Evolutionary conservation across 2,329 filamentous ascomycete genomes (phyloP), one percentile per base, ranked within the genome.

Genomic region (Cladophialophora exuberans): DNA sequence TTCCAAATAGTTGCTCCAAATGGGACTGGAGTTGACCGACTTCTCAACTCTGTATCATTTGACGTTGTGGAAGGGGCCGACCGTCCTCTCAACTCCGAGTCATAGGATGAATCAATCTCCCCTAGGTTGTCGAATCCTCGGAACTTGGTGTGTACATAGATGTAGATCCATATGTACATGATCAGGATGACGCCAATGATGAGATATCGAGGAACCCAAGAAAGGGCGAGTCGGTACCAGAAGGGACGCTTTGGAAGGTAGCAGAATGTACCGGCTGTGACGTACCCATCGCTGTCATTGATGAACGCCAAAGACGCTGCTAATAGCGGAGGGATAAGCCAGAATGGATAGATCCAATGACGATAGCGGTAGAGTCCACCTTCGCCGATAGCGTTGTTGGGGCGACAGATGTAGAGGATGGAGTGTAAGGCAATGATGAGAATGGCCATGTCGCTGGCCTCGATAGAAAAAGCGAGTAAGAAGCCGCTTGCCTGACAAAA

Each of bases 361-460:
- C 87, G 82, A 60, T 86, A 86, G 1, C 82, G 83, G 66, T 89
- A 89, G 0, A 93, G 76, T 0, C 88, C 88, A 41, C 84, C 82
- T 56, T 82, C 76, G 2, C 82, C 79, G 28, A 62, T 35, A 11
- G 60, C 59, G 31, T 63, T 64, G 11, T 73, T 72, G 0, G 84
- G 83, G 18, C 80, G 79, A 62, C 90, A 85, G 48, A 93, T 86
- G 69, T 87, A 88, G 9, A 90, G 72, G 2, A 82, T 83, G 45
- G 86, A 87, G 67, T 93, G 89, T 6, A 90, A 66, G 15, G 88
- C 85, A 64, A 93, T 89, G 54, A 89, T 78, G 11, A 90, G 76
- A 13, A 90, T 84, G 7, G 87, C 82, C 52, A 87, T 78, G 65
- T 93, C 88, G 74, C 59, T 31, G 17, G 84, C 82, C 67, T 89